These are phyloP conservation scores for Hypoxylon sp. DNA, from an alignment of 2,329 filamentous ascomycete species.

Conservation along the genomic window DNA sequence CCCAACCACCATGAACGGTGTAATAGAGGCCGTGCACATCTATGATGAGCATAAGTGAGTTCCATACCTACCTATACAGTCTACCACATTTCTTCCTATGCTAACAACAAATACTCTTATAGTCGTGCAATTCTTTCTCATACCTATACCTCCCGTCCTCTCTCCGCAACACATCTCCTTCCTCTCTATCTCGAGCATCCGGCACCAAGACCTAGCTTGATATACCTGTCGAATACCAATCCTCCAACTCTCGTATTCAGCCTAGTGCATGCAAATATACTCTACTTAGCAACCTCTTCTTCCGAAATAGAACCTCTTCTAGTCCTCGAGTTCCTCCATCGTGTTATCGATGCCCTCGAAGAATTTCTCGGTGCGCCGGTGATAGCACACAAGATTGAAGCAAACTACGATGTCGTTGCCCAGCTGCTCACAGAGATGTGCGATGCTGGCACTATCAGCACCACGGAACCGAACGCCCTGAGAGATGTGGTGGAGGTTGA, in stretches of 20 bases:
- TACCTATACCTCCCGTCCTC: conserved; percentile 83
- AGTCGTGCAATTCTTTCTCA: conserved; percentile 89
- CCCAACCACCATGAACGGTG: conserved; percentile 74
- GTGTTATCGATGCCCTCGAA: conserved; percentile 89
- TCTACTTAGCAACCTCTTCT: conserved; percentile 86
- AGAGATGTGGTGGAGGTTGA: conserved; percentile 92
- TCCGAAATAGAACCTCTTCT: conserved; percentile 88
- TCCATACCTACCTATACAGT: not conserved
- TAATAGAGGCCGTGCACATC: conserved; percentile 95
- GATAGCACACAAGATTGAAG: conserved; percentile 85
- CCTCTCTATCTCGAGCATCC: conserved; percentile 88
- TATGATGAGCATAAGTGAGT: conserved; percentile 93
- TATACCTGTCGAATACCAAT: conserved; percentile 82
- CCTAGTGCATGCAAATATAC: conserved; percentile 83
- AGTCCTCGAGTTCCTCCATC: conserved; percentile 92
- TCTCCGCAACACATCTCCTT: conserved; percentile 78
- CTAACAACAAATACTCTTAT: conserved; percentile 40
- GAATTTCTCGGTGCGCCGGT: conserved; percentile 92
- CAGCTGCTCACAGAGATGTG: conserved; percentile 97
- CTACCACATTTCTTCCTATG: conserved; percentile 17
- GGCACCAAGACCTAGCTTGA: conserved; percentile 80
- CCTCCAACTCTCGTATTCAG: conserved; percentile 91
- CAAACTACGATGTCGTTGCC: conserved; percentile 90
- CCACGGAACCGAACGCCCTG: conserved; percentile 92
- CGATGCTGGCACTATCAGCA: conserved; percentile 87